Percentiles rank a stretch among this genome's conserved stretches.
Evolutionary conservation across 2,329 filamentous ascomycete species (phyloP).

Genomic region (Aspergillus sp.): DNA sequence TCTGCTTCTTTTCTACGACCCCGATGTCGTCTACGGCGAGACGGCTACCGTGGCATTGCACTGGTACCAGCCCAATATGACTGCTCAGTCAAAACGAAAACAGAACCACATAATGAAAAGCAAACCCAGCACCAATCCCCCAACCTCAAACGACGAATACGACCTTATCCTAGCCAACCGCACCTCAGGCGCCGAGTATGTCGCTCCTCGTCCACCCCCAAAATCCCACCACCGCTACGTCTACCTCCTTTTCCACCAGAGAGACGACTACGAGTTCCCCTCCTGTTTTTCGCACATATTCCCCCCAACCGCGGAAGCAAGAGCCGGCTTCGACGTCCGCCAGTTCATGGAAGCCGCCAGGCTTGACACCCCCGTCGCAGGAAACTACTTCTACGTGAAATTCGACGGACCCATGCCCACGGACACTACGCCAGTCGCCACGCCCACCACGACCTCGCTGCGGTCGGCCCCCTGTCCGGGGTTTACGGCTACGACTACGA

Average conservation of each 20-base stretch:
- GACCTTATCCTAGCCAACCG: neutral
- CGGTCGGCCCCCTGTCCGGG: neutral
- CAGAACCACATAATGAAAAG: too few species aligned
- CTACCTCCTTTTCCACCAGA: constrained; percentile 28
- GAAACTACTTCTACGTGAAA: constrained; percentile 39
- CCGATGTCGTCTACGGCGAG: constrained; percentile 18
- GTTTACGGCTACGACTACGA: constrained; percentile 1
- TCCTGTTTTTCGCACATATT: constrained; percentile 29
- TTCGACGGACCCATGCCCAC: constrained; percentile 18
- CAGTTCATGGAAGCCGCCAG: constrained; percentile 32
- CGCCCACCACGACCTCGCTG: too few species aligned
- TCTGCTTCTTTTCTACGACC: constrained; percentile 23
- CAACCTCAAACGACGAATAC: neutral
- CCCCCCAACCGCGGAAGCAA: constrained; percentile 21
- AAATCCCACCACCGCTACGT: constrained; percentile 30
- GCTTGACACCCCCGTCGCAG: constrained; percentile 30
- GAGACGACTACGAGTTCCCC: constrained; percentile 25
- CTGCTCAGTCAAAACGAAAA: neutral
- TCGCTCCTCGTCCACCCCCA: constrained; percentile 27
- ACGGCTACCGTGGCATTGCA: constrained; percentile 22
- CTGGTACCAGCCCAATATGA: constrained; percentile 26
- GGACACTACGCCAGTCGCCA: too few species aligned
- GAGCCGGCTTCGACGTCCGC: constrained; percentile 32
- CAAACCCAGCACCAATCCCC: neutral
- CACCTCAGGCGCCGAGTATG: constrained; percentile 20